phyloP scores from a whole-genome alignment of 73 alveolate species.

The Blepharisma stoltei region DNA sequence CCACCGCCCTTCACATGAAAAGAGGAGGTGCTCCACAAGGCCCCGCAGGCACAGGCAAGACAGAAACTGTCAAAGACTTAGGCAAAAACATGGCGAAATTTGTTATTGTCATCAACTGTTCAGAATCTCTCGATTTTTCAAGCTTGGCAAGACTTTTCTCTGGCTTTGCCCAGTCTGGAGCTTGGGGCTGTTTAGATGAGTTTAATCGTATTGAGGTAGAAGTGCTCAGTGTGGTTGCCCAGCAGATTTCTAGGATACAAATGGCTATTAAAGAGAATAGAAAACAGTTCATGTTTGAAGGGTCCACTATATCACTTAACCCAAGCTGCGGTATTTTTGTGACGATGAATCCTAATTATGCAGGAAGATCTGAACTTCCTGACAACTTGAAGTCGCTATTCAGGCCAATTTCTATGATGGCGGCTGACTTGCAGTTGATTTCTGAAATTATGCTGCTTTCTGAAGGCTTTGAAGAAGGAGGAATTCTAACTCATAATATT shows the following conservation, averaged over 20 bases:
- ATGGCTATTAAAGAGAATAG: slow-evolving; percentile 75
- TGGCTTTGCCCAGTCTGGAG: slow-evolving; percentile 98
- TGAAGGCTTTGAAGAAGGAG: slow-evolving; percentile 88
- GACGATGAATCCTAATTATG: slow-evolving; percentile 98
- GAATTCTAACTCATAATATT: slow-evolving; percentile 16
- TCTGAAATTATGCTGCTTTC: slow-evolving; percentile 94
- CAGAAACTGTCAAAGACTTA: slow-evolving; percentile 99
- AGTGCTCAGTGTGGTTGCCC: slow-evolving; percentile 99
- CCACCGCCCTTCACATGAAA: slow-evolving; percentile 98
- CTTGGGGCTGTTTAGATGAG: slow-evolving; percentile 99
- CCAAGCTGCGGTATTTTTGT: slow-evolving; percentile 94
- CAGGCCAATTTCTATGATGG: slow-evolving; percentile 99
- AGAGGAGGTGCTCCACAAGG: slow-evolving; percentile 99
- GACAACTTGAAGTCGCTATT: slow-evolving; percentile 96
- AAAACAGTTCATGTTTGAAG: slow-evolving; percentile 81
- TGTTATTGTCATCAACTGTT: slow-evolving; percentile 98
- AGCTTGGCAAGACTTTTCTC: slow-evolving; percentile 99
- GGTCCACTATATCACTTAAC: slow-evolving; percentile 83
- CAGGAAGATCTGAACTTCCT: slow-evolving; percentile 99
- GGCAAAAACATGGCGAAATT: slow-evolving; percentile 99
- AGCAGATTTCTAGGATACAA: slow-evolving; percentile 95
- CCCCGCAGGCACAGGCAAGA: slow-evolving; percentile 99
- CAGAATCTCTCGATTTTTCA: slow-evolving; percentile 98
- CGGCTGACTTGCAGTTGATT: slow-evolving; percentile 97
- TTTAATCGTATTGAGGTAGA: slow-evolving; percentile 99